Percentiles rank a stretch among this genome's conserved stretches.
phyloP scores from a whole-genome alignment of 805 yeast species.

The Ogataea zsoltii region DNA sequence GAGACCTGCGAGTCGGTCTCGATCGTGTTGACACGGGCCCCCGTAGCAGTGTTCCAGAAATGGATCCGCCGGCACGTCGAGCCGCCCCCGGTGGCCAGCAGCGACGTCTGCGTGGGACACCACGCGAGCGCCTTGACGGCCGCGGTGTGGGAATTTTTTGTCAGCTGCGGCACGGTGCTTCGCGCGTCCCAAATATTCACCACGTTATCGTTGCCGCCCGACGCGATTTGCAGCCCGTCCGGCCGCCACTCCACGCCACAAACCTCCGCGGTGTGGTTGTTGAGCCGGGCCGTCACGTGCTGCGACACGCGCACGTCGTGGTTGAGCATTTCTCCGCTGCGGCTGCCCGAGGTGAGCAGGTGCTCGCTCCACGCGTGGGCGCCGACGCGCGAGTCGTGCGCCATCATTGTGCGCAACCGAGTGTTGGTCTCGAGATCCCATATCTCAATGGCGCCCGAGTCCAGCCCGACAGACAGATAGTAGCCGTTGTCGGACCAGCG shows the following conservation, averaged over 20 bases:
- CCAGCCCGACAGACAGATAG: conserved; percentile 79
- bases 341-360: conserved; percentile 80
- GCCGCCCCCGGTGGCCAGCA: conserved; percentile 97
- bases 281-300: conserved; percentile 64
- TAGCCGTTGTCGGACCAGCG: conserved; percentile 92
- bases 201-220: conserved; percentile 93
- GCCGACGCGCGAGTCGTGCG: conserved; percentile 75
- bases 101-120: conserved; percentile 83
- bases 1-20: conserved; percentile 94
- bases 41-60: conserved; percentile 94
- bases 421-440: conserved; percentile 86
- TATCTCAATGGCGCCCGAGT: conserved; percentile 82
- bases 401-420: conserved; percentile 76
- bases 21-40: conserved; percentile 79
- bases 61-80: conserved; percentile 85
- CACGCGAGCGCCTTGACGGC: conserved; percentile 95
- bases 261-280: conserved; percentile 81
- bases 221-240: conserved; percentile 84
- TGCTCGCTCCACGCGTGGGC: conserved; percentile 85
- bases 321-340: conserved; percentile 79
- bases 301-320: conserved; percentile 87
- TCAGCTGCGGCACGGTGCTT: conserved; percentile 63
- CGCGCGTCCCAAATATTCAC: conserved; percentile 94
- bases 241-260: conserved; percentile 86
- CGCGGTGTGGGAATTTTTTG: conserved; percentile 81